Conservation (phyloP, 2,329 filamentous ascomycete species). For the Biscogniauxia sp. region DNA sequence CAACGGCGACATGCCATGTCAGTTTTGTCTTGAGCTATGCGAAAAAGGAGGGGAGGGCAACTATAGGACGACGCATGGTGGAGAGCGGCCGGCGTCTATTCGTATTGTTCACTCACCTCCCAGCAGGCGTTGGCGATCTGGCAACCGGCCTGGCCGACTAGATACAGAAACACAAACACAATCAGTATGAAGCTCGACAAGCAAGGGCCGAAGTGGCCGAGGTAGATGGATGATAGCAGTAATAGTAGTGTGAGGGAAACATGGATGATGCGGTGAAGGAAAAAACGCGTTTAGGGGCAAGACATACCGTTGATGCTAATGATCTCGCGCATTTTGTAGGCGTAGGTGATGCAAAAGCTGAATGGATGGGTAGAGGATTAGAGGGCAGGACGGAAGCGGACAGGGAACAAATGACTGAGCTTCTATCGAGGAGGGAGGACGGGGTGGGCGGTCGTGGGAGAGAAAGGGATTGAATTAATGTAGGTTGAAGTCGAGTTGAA, state of each 20-base stretch:
- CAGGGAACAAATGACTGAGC: slow-evolving; percentile 13
- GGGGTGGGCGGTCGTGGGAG: slow-evolving; percentile 5
- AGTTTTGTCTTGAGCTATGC: background rate
- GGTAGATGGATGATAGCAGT: slow-evolving; percentile 18
- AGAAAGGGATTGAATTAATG: slow-evolving; percentile 10
- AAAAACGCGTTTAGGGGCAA: slow-evolving; percentile 33
- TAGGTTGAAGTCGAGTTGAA: slow-evolving; percentile 21
- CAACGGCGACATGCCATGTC: slow-evolving; percentile 20
- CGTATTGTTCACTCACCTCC: slow-evolving; percentile 72
- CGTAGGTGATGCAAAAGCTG: slow-evolving; percentile 32
- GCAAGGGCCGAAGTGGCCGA: slow-evolving; percentile 7
- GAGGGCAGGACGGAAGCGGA: slow-evolving; percentile 23
- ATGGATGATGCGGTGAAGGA: slow-evolving; percentile 44
- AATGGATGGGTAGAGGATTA: slow-evolving; percentile 22
- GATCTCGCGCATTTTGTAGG: slow-evolving; percentile 91
- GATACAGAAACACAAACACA: slow-evolving; percentile 42
- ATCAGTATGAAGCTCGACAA: slow-evolving; percentile 46
- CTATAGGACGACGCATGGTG: background rate
- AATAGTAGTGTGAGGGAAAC: slow-evolving; percentile 14
- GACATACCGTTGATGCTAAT: slow-evolving; percentile 96
- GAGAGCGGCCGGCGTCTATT: background rate
- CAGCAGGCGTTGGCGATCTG: slow-evolving; percentile 99
- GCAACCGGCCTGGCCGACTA: slow-evolving; percentile 99
- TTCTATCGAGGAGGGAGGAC: slow-evolving; percentile 5
- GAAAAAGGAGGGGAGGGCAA: background rate